A percentile compares a stretch with the other conserved stretches of the same genome.
phyloP scores from a whole-genome alignment of 2,329 filamentous ascomycete genomes.

The Paecilomyces dactylethromorphus region DNA sequence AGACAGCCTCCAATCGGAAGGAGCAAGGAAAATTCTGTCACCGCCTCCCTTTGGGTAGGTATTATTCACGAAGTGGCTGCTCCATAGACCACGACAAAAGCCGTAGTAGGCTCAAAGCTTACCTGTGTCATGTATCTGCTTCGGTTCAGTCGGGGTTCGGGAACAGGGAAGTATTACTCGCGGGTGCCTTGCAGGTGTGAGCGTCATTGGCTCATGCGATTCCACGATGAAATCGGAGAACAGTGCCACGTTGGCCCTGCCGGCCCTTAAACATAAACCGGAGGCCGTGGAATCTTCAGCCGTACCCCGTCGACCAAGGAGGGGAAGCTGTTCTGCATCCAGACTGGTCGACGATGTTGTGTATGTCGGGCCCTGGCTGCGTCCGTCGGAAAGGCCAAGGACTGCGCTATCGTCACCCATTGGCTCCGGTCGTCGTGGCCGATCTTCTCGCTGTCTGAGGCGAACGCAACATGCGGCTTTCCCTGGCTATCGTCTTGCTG shows the following conservation, averaged over 20 bases:
- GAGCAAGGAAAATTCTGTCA: background rate
- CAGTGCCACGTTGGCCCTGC: slow-evolving; percentile 2
- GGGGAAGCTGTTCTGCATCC: background rate
- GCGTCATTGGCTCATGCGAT: slow-evolving; percentile 1
- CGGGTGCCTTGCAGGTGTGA: slow-evolving; percentile 5
- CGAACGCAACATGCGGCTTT: background rate
- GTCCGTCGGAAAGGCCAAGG: background rate
- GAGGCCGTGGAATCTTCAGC: slow-evolving; percentile 1
- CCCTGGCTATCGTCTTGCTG: background rate
- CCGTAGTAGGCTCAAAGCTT: background rate
- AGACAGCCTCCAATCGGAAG: background rate
- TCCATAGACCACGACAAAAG: background rate
- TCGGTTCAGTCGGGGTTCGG: background rate
- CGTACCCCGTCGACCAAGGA: background rate
- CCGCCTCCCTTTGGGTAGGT: background rate
- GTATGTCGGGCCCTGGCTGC: slow-evolving; percentile 1
- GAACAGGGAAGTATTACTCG: background rate
- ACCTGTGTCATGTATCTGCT: background rate
- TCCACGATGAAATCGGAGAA: slow-evolving; percentile 4
- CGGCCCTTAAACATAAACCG: background rate
- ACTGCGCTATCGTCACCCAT: background rate
- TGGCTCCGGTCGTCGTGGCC: background rate
- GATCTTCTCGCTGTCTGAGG: background rate
- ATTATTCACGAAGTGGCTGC: background rate
- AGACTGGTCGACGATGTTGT: background rate